These are phyloP conservation scores for Emergomyces africanus DNA, from an alignment of 2,329 filamentous ascomycete species.

Conservation along the genomic window DNA sequence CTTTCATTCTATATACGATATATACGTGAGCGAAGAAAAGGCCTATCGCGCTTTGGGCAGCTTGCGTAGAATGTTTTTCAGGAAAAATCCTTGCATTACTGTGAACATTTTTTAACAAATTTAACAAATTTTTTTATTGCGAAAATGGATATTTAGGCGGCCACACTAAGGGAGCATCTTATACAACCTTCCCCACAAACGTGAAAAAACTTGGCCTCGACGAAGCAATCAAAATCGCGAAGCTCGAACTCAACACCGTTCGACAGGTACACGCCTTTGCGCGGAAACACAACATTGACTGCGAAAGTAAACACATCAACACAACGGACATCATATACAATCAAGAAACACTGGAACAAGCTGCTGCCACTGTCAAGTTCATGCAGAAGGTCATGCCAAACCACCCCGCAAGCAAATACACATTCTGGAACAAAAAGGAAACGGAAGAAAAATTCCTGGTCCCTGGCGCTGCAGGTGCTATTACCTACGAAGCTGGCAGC, in stretches of 20 bases:
- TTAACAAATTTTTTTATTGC: background rate
- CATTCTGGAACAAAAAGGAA: conserved; percentile 32
- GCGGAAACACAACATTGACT: conserved; percentile 32
- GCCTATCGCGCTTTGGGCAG: background rate
- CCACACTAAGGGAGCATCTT: conserved; percentile 39
- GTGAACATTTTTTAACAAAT: background rate
- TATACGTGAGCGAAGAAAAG: background rate
- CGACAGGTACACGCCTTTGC: conserved; percentile 44
- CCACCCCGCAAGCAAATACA: conserved; percentile 33
- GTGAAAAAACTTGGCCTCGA: conserved; percentile 32
- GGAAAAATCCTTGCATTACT: background rate
- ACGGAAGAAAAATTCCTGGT: conserved; percentile 31
- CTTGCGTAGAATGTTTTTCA: background rate
- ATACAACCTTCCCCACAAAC: conserved; percentile 41
- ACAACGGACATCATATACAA: conserved; percentile 50
- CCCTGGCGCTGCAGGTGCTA: conserved; percentile 32
- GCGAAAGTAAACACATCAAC: conserved; percentile 39
- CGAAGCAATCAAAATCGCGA: conserved; percentile 39
- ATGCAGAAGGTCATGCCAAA: conserved; percentile 37
- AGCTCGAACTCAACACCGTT: conserved; percentile 42
- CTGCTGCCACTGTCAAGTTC: conserved; percentile 28
- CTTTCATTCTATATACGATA: background rate
- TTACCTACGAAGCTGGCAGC: conserved; percentile 36
- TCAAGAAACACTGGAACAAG: conserved; percentile 27
- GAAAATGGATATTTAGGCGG: conserved; percentile 21